phyloP scores from a whole-genome alignment of 495 filamentous ascomycete species.

The Podospora appendiculata region DNA sequence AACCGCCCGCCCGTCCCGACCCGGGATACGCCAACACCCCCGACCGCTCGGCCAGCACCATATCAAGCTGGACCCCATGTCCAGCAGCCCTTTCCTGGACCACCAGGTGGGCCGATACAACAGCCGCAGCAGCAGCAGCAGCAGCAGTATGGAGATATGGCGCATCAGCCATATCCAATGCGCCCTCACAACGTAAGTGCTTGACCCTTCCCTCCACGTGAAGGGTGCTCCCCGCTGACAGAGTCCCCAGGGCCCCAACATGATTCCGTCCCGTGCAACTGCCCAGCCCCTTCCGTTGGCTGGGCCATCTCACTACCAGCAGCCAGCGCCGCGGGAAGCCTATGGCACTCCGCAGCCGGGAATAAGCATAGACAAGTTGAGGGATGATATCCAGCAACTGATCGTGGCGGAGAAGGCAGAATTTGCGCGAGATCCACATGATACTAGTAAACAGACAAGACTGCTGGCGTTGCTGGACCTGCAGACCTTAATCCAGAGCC shows the following conservation, averaged over 20 bases:
- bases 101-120: conserved; percentile 12
- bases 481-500: conserved; percentile 68
- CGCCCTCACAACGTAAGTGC: conserved; percentile 16
- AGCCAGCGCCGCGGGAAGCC: conserved; percentile 9
- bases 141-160: neutral
- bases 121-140: conserved; percentile 5
- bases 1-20: conserved; percentile 49
- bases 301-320: conserved; percentile 17
- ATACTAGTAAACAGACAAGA: conserved; percentile 64
- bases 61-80: conserved; percentile 17
- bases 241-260: conserved; percentile 14
- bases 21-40: conserved; percentile 64
- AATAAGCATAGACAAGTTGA: conserved; percentile 63
- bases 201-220: neutral
- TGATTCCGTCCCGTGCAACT: conserved; percentile 20
- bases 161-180: conserved; percentile 17
- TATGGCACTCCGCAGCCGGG: conserved; percentile 31
- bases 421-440: conserved; percentile 63
- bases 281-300: conserved; percentile 24
- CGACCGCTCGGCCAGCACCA: conserved; percentile 30
- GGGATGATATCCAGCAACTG: conserved; percentile 70
- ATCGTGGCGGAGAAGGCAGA: conserved; percentile 62
- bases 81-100: conserved; percentile 13
- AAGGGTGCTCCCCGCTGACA: conserved; percentile 8
- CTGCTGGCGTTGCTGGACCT: conserved; percentile 83